Base-by-base conservation (phyloP, 176 grass and related monocot genomes). In the Tillandsia fasciculata region DNA sequence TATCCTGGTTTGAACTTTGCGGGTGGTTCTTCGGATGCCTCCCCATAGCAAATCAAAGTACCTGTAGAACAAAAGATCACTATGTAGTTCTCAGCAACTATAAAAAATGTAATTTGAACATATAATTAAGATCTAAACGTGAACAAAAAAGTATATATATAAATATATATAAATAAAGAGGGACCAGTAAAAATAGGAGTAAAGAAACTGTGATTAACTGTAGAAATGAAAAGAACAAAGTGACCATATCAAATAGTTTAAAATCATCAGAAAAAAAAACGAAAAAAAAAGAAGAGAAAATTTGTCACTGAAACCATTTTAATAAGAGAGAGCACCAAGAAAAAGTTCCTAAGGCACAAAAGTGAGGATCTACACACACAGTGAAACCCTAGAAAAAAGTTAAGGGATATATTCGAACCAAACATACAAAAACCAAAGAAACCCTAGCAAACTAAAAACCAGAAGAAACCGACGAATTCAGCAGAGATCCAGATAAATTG, bases 1-100 rank as follows among this genome's bases (percentile, higher is more conserved):
- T 85, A 78, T 82, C 84, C 28, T 76, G 84, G 66, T 87, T 81
- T 66, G 78, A 61, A 4, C 56, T 15, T 2, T 7, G n/a, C 22
- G 56, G 15, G 56, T 15, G 15, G 56, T 15, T 18, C 17, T 61
- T 61, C 22, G 22, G 56, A 10, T 61, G 15, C 56, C 56, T 61
- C 22, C 22, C 56, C 56, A 61, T 61, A 9, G 56, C 56, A 61
- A 61, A 61, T 9, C 15, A 61, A 20, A 61, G 56, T 10, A 61
- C 15, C 56, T 61, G 56, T 20, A 23, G 56, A 61, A 61, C 3
- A 57, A 57, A 61, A 23, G 15, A 7, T 20, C 56, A 61, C 22
- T 17, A 61, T 9, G 8, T 59, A 61, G 22, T 15, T 7, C 15
- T 23, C 13, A 10, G 22, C 54, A 17, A 9, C 13, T 61, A 23